Conservation (phyloP, 1,139 yeast genomes). For the Candida anutae region DNA sequence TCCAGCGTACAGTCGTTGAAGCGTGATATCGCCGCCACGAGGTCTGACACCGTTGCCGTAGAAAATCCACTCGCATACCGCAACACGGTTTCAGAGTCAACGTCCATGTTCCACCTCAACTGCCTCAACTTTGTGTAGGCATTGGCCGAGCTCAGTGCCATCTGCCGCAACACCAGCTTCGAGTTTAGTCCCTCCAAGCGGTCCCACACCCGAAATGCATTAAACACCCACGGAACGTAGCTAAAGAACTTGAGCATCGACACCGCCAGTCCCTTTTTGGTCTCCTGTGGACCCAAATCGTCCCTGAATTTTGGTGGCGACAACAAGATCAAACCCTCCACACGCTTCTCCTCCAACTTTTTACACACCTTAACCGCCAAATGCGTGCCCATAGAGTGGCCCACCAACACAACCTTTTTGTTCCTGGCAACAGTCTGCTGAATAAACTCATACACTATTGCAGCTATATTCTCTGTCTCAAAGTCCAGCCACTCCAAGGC, state of each 20-base stretch:
- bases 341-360: slow-evolving; percentile 29
- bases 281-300: slow-evolving; percentile 11
- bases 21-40: slow-evolving; percentile 30
- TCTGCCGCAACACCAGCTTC: slow-evolving; percentile 47
- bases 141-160: slow-evolving; percentile 17
- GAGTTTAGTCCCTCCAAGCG: slow-evolving; percentile 57
- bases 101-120: slow-evolving; percentile 65
- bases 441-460: slow-evolving; percentile 34
- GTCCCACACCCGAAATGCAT: slow-evolving; percentile 51
- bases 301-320: slow-evolving; percentile 50
- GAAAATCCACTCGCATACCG: slow-evolving; percentile 44
- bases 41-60: slow-evolving; percentile 36
- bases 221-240: slow-evolving; percentile 46
- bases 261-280: slow-evolving; percentile 4
- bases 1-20: slow-evolving; percentile 28
- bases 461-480: slow-evolving; percentile 41
- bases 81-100: slow-evolving; percentile 47
- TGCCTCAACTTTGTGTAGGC: slow-evolving; percentile 47
- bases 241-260: slow-evolving; percentile 17
- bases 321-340: slow-evolving; percentile 39
- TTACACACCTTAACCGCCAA: slow-evolving; percentile 43
- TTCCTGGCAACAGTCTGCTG: slow-evolving; percentile 29
- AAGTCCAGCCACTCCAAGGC: slow-evolving; percentile 39
- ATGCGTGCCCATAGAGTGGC: slow-evolving; percentile 74
- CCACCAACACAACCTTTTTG: slow-evolving; percentile 49